Percentiles rank a stretch among this genome's conserved stretches.
These are phyloP conservation scores for Diplotaxis tenuifolia DNA, from an alignment of 345 rosid genomes.

Conservation along the genomic window DNA sequence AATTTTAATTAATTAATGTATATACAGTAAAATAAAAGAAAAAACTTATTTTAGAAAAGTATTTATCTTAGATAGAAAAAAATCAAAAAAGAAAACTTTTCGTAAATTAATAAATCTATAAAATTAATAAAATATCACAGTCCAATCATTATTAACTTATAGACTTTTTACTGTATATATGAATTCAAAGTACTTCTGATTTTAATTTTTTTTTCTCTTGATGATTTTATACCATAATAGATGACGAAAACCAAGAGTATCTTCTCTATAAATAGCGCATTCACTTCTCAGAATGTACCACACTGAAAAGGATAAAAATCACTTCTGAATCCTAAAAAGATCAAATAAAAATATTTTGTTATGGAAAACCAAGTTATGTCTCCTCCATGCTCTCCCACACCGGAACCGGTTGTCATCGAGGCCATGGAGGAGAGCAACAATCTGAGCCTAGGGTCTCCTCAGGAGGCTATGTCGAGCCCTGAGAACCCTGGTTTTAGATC, in stretches of 20 bases:
- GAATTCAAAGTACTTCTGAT: conserved; percentile 7
- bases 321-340: conserved; percentile 10
- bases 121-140: too few species aligned
- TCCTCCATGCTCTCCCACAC: conserved; percentile 26
- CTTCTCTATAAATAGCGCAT: conserved; percentile 25
- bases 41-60: too few species aligned
- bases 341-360: conserved; percentile 12
- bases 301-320: conserved; percentile 8
- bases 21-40: too few species aligned
- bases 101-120: too few species aligned
- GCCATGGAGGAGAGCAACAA: neutral
- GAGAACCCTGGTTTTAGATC: conserved; percentile 13
- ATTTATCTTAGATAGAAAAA: too few species aligned
- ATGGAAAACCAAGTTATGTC: conserved; percentile 27
- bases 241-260: neutral
- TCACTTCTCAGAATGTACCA: conserved; percentile 20
- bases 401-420: neutral
- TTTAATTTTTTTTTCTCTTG: conserved; percentile 1
- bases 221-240: conserved; percentile 34
- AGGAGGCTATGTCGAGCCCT: conserved; percentile 4
- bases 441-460: conserved; percentile 12
- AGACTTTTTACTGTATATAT: too few species aligned
- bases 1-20: too few species aligned
- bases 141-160: too few species aligned
- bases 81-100: too few species aligned